Evolutionary conservation across 352 stramenopile genomes (phyloP).

Genomic region (Phytophthora colocasiae): DNA sequence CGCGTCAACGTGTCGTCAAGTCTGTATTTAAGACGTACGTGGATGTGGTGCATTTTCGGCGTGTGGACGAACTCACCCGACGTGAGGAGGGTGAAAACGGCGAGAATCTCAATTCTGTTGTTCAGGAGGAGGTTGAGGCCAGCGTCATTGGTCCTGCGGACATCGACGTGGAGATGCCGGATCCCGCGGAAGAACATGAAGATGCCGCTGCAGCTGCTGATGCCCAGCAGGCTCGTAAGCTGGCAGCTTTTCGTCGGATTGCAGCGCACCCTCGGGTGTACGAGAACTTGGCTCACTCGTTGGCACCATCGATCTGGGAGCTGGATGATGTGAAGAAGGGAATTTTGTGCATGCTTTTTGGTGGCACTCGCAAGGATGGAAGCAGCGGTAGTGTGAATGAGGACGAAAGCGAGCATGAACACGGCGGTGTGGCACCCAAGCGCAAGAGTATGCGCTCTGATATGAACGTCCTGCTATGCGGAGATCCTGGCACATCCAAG

Average conservation of each 20-base stretch:
- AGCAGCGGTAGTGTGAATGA: slow-evolving; percentile 55
- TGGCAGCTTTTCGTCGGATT: slow-evolving; percentile 78
- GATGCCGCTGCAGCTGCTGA: slow-evolving; percentile 53
- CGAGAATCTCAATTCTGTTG: slow-evolving; percentile 13
- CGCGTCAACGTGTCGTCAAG: slow-evolving; percentile 94
- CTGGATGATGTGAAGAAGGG: slow-evolving; percentile 99
- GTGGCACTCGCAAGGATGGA: slow-evolving; percentile 91
- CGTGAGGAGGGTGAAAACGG: slow-evolving; percentile 50
- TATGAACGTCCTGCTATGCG: slow-evolving; percentile 99
- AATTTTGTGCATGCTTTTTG: slow-evolving; percentile 99
- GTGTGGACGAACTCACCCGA: slow-evolving; percentile 83
- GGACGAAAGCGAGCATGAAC: slow-evolving; percentile 40
- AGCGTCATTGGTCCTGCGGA: slow-evolving; percentile 40
- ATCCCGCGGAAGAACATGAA: slow-evolving; percentile 45
- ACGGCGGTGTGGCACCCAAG: slow-evolving; percentile 49
- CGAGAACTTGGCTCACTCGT: slow-evolving; percentile 80
- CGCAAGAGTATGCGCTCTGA: slow-evolving; percentile 92
- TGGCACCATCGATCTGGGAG: slow-evolving; percentile 92
- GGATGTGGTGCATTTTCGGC: slow-evolving; percentile 98
- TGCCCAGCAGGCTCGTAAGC: slow-evolving; percentile 57
- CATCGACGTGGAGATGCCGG: slow-evolving; percentile 45
- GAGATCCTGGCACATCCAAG: slow-evolving; percentile 98
- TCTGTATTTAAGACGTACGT: slow-evolving; percentile 99
- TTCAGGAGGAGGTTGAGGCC: slow-evolving; percentile 21
- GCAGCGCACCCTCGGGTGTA: slow-evolving; percentile 84